Evolutionary conservation across 2,329 filamentous ascomycete genomes (phyloP).

Genomic region (Tolypocladium amazonense): DNA sequence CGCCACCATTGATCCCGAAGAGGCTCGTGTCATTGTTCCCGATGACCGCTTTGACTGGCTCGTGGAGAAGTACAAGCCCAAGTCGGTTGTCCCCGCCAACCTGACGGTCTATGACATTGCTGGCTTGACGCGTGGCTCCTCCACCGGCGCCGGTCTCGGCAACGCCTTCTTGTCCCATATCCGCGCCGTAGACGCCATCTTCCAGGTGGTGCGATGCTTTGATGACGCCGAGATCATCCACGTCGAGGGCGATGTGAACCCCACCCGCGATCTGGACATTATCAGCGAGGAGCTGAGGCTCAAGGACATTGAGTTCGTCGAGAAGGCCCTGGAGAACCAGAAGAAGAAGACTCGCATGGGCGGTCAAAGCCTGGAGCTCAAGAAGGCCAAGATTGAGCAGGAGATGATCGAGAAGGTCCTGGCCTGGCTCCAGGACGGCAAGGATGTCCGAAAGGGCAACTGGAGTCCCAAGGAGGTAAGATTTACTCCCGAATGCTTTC

Average conservation of each 20-base stretch:
- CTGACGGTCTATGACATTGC: conserved; percentile 98
- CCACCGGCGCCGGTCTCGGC: conserved; percentile 92
- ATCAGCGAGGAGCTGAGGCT: conserved; percentile 93
- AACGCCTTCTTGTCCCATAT: conserved; percentile 99
- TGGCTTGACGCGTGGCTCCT: conserved; percentile 89
- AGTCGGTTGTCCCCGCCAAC: conserved; percentile 93
- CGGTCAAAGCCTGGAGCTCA: conserved; percentile 93
- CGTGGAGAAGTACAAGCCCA: conserved; percentile 92
- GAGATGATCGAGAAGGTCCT: conserved; percentile 87
- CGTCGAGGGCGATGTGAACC: conserved; percentile 97
- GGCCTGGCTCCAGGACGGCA: conserved; percentile 71
- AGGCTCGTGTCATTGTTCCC: conserved; percentile 92
- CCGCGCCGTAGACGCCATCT: conserved; percentile 94
- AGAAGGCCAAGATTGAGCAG: conserved; percentile 92
- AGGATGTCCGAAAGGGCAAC: conserved; percentile 83
- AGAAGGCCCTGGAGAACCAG: conserved; percentile 86
- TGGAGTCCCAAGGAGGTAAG: conserved; percentile 95
- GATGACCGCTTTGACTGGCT: conserved; percentile 96
- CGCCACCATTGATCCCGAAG: conserved; percentile 97
- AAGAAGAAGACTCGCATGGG: conserved; percentile 93
- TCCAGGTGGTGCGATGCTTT: conserved; percentile 93
- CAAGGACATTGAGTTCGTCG: conserved; percentile 97
- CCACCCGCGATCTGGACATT: conserved; percentile 85
- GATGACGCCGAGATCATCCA: conserved; percentile 99
- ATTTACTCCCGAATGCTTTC: conserved; percentile 10